phyloP scores from a whole-genome alignment of 2,329 filamentous ascomycete genomes.

The Leptosphaerulina australis region DNA sequence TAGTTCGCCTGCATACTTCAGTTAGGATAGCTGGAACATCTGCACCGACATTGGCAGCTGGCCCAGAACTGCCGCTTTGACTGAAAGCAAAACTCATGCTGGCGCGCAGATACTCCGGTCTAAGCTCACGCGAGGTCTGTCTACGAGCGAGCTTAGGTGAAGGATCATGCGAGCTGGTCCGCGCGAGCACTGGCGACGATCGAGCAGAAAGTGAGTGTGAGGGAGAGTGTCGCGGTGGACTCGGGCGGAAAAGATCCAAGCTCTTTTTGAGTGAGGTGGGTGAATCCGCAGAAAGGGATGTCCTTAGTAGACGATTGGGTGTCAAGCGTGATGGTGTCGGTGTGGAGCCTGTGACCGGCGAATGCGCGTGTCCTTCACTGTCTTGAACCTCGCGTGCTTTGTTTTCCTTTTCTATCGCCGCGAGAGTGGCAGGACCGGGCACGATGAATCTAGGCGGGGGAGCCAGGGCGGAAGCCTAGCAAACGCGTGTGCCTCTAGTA shows the following conservation, averaged over 20 bases:
- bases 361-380: constrained; percentile 13
- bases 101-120: constrained; percentile 34
- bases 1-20: constrained; percentile 67
- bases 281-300: constrained; percentile 12
- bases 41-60: constrained; percentile 60
- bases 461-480: constrained; percentile 19
- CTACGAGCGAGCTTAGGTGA: constrained; percentile 27
- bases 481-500: constrained; percentile 3
- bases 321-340: constrained; percentile 13
- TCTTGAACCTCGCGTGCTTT: constrained; percentile 17
- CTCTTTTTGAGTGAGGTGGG: constrained; percentile 19
- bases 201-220: constrained; percentile 22
- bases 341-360: constrained; percentile 20
- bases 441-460: constrained; percentile 12
- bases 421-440: constrained; percentile 15
- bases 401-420: constrained; percentile 10
- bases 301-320: constrained; percentile 4
- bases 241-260: constrained; percentile 33
- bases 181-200: constrained; percentile 21
- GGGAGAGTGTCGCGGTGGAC: constrained; percentile 28
- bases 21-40: constrained; percentile 80
- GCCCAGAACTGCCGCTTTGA: constrained; percentile 49
- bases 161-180: constrained; percentile 38
- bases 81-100: constrained; percentile 71
- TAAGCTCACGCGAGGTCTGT: constrained; percentile 36